Percentiles rank a stretch among this genome's conserved stretches.
These are phyloP conservation scores for Vitis rotundifolia DNA, from an alignment of 164 flowering plant genomes.

Conservation along the genomic window DNA sequence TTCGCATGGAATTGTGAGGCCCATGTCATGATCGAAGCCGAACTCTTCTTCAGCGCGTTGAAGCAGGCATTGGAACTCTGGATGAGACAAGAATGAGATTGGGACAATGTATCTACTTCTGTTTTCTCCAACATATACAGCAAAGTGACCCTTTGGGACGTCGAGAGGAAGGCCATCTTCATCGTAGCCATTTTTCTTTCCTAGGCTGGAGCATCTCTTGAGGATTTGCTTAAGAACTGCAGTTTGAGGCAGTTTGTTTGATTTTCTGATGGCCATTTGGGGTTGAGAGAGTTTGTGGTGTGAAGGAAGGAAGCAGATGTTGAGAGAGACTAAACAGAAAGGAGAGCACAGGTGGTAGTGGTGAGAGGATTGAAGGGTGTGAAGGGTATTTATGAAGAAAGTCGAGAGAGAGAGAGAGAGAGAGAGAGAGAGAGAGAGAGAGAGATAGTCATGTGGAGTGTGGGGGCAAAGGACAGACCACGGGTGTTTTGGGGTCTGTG, in stretches of 20 bases:
- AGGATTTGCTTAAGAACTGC: slow-evolving; percentile 56
- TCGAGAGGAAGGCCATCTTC: slow-evolving; percentile 48
- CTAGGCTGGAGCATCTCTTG: slow-evolving; percentile 61
- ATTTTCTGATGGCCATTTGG: slow-evolving; percentile 43
- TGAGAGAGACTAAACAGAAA: not conserved
- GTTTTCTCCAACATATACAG: slow-evolving; percentile 60
- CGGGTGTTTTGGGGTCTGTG: slow-evolving; percentile 31
- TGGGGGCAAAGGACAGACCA: slow-evolving; percentile 28
- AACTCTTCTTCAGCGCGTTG: slow-evolving; percentile 63
- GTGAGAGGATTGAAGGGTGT: slow-evolving; percentile 17
- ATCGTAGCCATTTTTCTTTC: slow-evolving; percentile 41
- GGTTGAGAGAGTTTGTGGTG: not conserved
- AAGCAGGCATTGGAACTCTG: slow-evolving; percentile 59
- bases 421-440: slow-evolving; percentile 1
- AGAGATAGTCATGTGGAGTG: slow-evolving; percentile 14
- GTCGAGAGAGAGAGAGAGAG: slow-evolving; percentile 16
- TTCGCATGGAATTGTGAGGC: slow-evolving; percentile 77
- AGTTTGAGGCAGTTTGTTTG: slow-evolving; percentile 47
- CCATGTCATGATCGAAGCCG: slow-evolving; percentile 69
- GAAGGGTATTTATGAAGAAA: slow-evolving; percentile 43
- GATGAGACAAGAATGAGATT: slow-evolving; percentile 52
- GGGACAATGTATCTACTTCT: slow-evolving; percentile 57
- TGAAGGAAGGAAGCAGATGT: not conserved
- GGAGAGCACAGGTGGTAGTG: not conserved
- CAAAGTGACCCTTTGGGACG: slow-evolving; percentile 68